These are phyloP conservation scores for Ganoderma lucidum DNA, from an alignment of 1,284 basidiomycete species.

Conservation along the genomic window DNA sequence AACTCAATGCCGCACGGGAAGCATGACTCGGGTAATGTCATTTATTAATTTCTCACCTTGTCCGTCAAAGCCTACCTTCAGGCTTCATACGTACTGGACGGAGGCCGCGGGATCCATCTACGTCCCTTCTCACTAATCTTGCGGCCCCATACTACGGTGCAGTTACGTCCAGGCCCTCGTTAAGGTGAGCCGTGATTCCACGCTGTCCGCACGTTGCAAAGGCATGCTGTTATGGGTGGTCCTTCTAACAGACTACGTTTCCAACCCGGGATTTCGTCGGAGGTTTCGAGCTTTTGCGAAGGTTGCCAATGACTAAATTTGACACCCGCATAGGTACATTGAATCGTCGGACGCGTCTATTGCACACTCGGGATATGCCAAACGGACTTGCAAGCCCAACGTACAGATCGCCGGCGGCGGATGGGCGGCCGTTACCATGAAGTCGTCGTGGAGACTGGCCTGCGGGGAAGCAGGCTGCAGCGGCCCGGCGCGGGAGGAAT, in stretches of 20 bases:
- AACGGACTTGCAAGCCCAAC: not conserved
- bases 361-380: not conserved
- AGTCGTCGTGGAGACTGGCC: constrained; percentile 25
- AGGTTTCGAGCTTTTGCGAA: not conserved
- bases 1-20: not conserved
- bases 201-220: constrained; percentile 23
- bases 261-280: constrained; percentile 9
- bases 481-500: constrained; percentile 13
- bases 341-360: not conserved
- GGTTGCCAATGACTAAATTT: not conserved
- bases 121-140: not conserved
- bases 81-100: not conserved
- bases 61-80: not conserved
- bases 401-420: not conserved
- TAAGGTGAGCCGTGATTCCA: constrained; percentile 1
- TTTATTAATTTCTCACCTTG: not conserved
- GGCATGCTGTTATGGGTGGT: not conserved
- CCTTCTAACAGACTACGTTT: constrained; percentile 5
- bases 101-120: not conserved
- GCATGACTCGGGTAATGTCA: not conserved
- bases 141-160: not conserved
- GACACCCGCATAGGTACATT: not conserved
- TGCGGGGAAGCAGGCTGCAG: constrained; percentile 5
- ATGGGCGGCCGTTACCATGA: constrained; percentile 18
- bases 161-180: not conserved